phyloP scores from a whole-genome alignment of 139 green algal genomes.

The Chlamydomonas urium region DNA sequence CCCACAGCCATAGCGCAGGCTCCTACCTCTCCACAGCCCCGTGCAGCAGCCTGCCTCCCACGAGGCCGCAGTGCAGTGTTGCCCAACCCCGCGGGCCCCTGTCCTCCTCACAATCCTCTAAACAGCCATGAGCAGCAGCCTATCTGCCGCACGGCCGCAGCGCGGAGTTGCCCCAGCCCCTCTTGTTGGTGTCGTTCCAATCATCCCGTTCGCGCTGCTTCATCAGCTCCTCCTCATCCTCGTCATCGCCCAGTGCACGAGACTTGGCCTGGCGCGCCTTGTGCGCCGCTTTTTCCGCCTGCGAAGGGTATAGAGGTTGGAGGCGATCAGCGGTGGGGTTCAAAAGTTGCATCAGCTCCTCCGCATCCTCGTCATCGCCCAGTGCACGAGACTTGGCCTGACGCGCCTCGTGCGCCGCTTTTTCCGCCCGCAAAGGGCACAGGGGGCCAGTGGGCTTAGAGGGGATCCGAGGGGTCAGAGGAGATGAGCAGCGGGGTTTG shows the following conservation, averaged over 20 bases:
- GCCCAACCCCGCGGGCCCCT: too few species aligned
- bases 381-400: background rate
- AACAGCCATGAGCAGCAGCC: background rate
- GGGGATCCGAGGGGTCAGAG: too few species aligned
- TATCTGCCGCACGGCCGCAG: conserved; percentile 44
- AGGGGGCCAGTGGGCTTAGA: too few species aligned
- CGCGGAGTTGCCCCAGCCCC: conserved; percentile 80
- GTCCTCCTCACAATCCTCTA: background rate
- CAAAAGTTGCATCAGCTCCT: background rate
- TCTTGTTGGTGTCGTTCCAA: conserved; percentile 74
- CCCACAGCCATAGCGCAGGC: too few species aligned
- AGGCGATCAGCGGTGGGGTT: too few species aligned
- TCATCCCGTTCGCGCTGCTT: conserved; percentile 71
- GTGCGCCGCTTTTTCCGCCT: too few species aligned
- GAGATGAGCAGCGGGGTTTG: too few species aligned
- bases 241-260: conserved; percentile 3
- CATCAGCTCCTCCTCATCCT: conserved; percentile 56
- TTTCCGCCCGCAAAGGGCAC: too few species aligned
- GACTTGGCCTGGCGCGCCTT: background rate
- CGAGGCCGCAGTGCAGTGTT: background rate
- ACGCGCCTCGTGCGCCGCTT: too few species aligned
- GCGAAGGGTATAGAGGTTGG: too few species aligned
- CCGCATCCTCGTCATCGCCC: background rate
- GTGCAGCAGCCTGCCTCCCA: background rate
- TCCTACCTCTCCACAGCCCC: too few species aligned